Conservation (phyloP, 768 basidiomycete genomes). For the Agaricus sinodeliciosus region DNA sequence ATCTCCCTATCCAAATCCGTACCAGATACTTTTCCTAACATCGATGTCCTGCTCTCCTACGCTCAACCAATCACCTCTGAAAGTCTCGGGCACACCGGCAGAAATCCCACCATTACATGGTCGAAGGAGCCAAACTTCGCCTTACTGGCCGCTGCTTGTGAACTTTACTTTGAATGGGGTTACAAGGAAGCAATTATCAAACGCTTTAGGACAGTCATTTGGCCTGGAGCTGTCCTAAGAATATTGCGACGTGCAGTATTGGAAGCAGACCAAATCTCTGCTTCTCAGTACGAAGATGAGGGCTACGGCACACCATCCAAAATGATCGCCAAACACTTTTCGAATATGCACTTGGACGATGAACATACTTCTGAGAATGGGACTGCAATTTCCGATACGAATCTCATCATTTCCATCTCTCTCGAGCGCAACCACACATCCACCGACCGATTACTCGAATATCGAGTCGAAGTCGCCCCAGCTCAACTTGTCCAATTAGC, state of each 20-base stretch:
- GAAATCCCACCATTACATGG: constrained; percentile 34
- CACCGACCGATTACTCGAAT: constrained; percentile 69
- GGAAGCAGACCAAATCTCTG: constrained; percentile 30
- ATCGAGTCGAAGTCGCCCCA: constrained; percentile 73
- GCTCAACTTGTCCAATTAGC: constrained; percentile 57
- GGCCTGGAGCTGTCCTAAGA: constrained; percentile 67
- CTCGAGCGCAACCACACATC: constrained; percentile 59
- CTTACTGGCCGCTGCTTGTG: constrained; percentile 72
- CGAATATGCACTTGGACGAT: constrained; percentile 30
- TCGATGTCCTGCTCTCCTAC: constrained; percentile 74
- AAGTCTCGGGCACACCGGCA: constrained; percentile 36
- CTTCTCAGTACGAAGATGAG: constrained; percentile 11
- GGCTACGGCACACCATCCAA: constrained; percentile 44
- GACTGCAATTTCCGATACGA: constrained; percentile 25
- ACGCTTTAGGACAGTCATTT: constrained; percentile 77
- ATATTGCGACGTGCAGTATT: constrained; percentile 62
- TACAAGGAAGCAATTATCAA: constrained; percentile 76
- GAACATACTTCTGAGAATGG: constrained; percentile 26
- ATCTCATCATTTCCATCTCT: constrained; percentile 61
- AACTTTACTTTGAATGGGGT: constrained; percentile 91
- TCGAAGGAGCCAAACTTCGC: constrained; percentile 60
- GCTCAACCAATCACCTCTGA: constrained; percentile 72
- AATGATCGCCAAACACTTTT: constrained; percentile 51
- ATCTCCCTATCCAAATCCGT: constrained; percentile 58
- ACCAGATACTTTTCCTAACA: constrained; percentile 60